Base-by-base conservation (phyloP, 805 yeast genomes). In the Scheffersomyces stipitis region DNA sequence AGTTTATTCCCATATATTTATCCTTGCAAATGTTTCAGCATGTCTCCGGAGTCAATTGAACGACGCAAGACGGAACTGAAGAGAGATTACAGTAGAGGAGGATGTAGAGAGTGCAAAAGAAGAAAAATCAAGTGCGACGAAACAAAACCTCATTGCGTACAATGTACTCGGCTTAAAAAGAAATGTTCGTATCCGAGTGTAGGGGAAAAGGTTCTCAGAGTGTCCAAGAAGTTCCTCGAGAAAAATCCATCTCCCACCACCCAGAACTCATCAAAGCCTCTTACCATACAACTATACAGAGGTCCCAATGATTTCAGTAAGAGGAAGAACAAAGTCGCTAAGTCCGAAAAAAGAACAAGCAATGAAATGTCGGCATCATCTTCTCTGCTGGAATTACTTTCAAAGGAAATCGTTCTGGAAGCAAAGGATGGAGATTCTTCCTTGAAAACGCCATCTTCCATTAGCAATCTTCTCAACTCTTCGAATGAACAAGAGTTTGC, bases 111-210 rank as follows among this genome's bases (percentile, higher is more conserved):
- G 38, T 68, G 73, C 41, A 67, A 66, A 41, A 52, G 69, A 18
- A 52, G 70, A 35, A 68, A 67, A 37, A 66, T 67, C 28, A 67
- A 68, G 39, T 64, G 69, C 30, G 64, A 62, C 30, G 69, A 64
- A 44, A 51, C 30, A 18, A 59, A 48, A 38, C 62, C 54, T 27
- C 42, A 33, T 32, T 64, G 69, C 34, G 48, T 58, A 47, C 63
- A 55, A 28, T 62, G 69, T 41, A 41, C 53, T 2, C 45, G 64
- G 20, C 50, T 58, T 15, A 51, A 50, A 16, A 64, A 63, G 34
- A 40, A 29, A 2, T 65, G 71, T 37, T 49, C 50, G 10, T 65
- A 65, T 38, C 70, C 71, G 4, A 44, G 40, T 16, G 47, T 46
- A 15, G 69, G 69, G 2, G 69, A 64, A 36, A 49, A 49, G 33